Base-by-base conservation (phyloP, 768 basidiomycete species). In the Phlegmacium glaucopus region DNA sequence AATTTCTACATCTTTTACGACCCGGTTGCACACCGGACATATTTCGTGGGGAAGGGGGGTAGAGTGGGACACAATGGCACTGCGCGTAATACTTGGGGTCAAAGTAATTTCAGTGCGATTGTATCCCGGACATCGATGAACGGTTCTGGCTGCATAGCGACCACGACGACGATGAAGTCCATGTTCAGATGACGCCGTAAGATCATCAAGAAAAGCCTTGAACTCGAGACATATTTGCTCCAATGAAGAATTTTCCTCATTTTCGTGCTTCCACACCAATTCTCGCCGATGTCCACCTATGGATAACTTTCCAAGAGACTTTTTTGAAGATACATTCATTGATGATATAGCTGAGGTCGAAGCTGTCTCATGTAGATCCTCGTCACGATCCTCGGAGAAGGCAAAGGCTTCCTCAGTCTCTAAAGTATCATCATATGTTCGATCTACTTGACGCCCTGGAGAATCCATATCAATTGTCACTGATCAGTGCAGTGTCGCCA, bases 81-180 rank as follows among this genome's bases (percentile, higher is more conserved):
- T 29, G 11, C 15, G n/a, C n/a, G 26, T 25, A 22, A 44, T 30
- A 44, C 17, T 9, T 9, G 42, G 10, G 11, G 42, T 30, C 30
- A 44, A 44, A 4, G 27, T 29, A 22, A 30, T 44, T 16, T 44
- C 26, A 32, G 35, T 29, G 10, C 27, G 42, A 29, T 13, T 44
- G 22, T 44, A 44, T 44, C 42, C 42, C 9, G 27, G 26, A 44
- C 42, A 44, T 15, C 42, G 42, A 44, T 44, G 42, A 4, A 15
- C 9, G 18, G 42, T 34, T 16, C 22, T 44, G n/a, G 42, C 17
- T 13, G 25, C 7, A 32, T 30, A 29, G 26, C 42, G 42, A 4
- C 42, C n/a, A n/a, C n/a, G n/a, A n/a, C n/a, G 42, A 15, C 27
- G 29, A 29, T 15, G 13, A 1, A 44, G 16, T 12, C 28, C 16